Evolutionary conservation across 345 rosid genomes (phyloP), one percentile per base, ranked within the genome.

Genomic region (Lepidium didymum): DNA sequence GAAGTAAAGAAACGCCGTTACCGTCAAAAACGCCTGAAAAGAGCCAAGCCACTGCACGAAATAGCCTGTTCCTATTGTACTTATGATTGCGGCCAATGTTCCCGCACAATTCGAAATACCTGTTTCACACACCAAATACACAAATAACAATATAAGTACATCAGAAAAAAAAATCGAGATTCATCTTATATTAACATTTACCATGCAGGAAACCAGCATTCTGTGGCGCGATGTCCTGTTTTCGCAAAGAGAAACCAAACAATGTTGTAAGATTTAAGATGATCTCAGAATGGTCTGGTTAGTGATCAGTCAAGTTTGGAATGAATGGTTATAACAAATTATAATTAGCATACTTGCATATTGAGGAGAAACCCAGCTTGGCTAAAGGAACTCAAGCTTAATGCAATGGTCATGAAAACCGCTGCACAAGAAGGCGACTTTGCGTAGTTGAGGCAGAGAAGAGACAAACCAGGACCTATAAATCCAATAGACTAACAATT

Each of bases 361-460:
- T 91, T 94, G 67, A 94, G 95, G 66, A 90, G 97, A 76, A 87
- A 94, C 13, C 99, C 97, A 4, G 97, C 99, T 80, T 94, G 99
- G 84, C 99, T 94, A 79, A 94, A 90, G 46, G 96, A 88, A 79
- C 99, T 91, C 70, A 88, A 81, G 78, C 97, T 90, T 52, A 94
- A 75, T 16, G 95, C 99, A 42, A 62, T 60, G 7, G 99, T 88
- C 72, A 94, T 86, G 25, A 75, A 67, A 12, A 79, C 55, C 35
- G 92, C 77, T 10, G 99, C 99, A 61, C 68, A 18, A 34, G 67
- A 63, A 14, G 97, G 97, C 27, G 99, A 80, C 56, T 83, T 82
- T 31, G 87, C 97, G 21, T 62, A 84, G 72, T 94, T 88, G 75
- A 90, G 79, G 79, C 89, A 84, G 16, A 94, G 92, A 69, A 94